Percentiles rank a stretch among this genome's conserved stretches.
Evolutionary conservation across 2,329 filamentous ascomycete genomes (phyloP).

Genomic region (Neonectria faginata): DNA sequence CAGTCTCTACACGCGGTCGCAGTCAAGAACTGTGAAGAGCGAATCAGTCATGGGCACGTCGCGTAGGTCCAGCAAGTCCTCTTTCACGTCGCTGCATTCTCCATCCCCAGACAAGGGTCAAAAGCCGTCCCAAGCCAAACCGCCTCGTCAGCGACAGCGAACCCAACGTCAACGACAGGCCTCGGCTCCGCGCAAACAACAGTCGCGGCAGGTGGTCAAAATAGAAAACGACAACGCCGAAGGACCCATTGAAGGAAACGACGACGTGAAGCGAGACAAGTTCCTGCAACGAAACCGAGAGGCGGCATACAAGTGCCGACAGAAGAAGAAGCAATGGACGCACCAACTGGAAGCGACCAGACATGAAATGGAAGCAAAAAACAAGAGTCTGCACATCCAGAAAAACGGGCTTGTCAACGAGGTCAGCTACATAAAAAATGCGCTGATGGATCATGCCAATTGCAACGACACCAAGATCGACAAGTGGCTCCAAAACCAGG

Average conservation of each 20-base stretch:
- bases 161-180: conserved; percentile 10
- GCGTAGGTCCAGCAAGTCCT: conserved; percentile 38
- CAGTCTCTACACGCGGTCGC: conserved; percentile 24
- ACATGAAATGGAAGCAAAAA: conserved; percentile 56
- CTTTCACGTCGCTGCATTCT: conserved; percentile 25
- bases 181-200: conserved; percentile 5
- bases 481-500: conserved; percentile 65
- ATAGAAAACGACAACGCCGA: conserved; percentile 32
- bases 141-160: conserved; percentile 7
- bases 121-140: conserved; percentile 7
- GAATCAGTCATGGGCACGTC: conserved; percentile 25
- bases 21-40: conserved; percentile 14
- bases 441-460: conserved; percentile 63
- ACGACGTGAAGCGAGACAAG: conserved; percentile 60
- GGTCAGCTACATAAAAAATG: conserved; percentile 60
- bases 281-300: conserved; percentile 78
- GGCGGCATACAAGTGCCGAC: conserved; percentile 79
- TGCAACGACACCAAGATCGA: conserved; percentile 67
- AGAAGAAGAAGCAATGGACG: conserved; percentile 71
- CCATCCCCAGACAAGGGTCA: neutral
- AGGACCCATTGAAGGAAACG: conserved; percentile 29
- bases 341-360: conserved; percentile 62
- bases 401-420: conserved; percentile 57
- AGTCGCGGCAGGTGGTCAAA: neutral
- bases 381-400: conserved; percentile 58